Conservation (phyloP, 2,329 filamentous ascomycete genomes). For the Magnaporthiopsis rhizophila region DNA sequence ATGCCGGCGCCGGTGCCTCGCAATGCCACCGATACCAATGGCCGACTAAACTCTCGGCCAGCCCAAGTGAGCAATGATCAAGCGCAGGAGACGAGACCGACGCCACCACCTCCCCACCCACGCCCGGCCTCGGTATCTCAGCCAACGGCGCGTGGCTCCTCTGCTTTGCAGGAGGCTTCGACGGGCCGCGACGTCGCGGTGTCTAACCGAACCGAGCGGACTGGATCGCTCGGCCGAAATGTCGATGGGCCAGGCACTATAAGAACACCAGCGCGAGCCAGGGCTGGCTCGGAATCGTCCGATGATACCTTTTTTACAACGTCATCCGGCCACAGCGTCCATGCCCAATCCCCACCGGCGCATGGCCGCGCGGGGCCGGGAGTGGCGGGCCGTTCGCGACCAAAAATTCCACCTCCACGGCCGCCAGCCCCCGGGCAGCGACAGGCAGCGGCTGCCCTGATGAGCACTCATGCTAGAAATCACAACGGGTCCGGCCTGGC, state of each 20-base stretch:
- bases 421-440: background rate
- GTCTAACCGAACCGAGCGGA: too few relatives aligned
- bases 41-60: background rate
- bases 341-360: background rate
- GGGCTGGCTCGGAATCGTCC: slow-evolving; percentile 22
- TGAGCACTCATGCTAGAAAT: background rate
- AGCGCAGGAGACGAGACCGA: background rate
- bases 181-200: too few relatives aligned
- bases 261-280: background rate
- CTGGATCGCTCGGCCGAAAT: background rate
- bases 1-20: too few relatives aligned
- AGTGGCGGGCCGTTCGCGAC: background rate
- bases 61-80: background rate
- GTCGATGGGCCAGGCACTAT: background rate
- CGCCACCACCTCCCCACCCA: background rate
- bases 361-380: too few relatives aligned
- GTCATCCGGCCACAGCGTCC: slow-evolving; percentile 16
- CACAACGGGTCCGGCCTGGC: slow-evolving; percentile 20
- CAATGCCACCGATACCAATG: background rate
- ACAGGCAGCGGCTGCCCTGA: background rate
- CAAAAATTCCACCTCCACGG: background rate
- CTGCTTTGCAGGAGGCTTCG: background rate
- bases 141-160: background rate
- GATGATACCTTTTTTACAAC: slow-evolving; percentile 37
- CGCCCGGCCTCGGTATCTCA: background rate